phyloP scores from a whole-genome alignment of 108 stramenopile species.

The Thalassiosira profunda region DNA sequence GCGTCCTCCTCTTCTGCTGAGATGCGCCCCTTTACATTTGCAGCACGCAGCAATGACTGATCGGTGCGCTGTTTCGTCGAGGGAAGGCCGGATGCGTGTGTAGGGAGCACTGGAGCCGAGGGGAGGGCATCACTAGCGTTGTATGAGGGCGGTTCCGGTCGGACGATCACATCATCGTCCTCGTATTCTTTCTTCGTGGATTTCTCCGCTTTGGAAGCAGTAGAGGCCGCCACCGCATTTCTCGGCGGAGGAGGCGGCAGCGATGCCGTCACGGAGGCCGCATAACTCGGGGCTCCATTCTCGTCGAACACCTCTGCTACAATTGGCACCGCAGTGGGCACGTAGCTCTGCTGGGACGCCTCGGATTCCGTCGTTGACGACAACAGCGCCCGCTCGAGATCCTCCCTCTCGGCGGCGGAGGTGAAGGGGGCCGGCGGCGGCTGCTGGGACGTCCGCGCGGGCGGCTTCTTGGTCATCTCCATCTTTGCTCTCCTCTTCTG shows the following conservation, averaged over 20 bases:
- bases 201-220: background rate
- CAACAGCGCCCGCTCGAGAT: conserved; percentile 4
- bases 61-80: conserved; percentile 8
- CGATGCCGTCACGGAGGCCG: background rate
- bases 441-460: too few relatives aligned
- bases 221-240: background rate
- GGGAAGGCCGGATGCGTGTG: background rate
- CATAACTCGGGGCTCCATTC: background rate
- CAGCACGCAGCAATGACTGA: conserved; percentile 8
- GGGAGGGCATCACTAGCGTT: background rate
- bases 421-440: conserved; percentile 16
- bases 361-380: background rate
- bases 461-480: too few relatives aligned
- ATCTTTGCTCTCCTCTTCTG: too few relatives aligned
- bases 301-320: conserved; percentile 2
- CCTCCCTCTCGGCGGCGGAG: background rate
- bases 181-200: background rate
- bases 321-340: conserved; percentile 21
- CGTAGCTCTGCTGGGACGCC: background rate
- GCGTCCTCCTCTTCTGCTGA: conserved; percentile 29
- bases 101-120: background rate
- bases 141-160: conserved; percentile 8
- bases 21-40: conserved; percentile 22
- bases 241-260: background rate
- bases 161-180: conserved; percentile 1